These are phyloP conservation scores for Sarcodon aspratus DNA, from an alignment of 768 basidiomycete species.

Conservation along the genomic window DNA sequence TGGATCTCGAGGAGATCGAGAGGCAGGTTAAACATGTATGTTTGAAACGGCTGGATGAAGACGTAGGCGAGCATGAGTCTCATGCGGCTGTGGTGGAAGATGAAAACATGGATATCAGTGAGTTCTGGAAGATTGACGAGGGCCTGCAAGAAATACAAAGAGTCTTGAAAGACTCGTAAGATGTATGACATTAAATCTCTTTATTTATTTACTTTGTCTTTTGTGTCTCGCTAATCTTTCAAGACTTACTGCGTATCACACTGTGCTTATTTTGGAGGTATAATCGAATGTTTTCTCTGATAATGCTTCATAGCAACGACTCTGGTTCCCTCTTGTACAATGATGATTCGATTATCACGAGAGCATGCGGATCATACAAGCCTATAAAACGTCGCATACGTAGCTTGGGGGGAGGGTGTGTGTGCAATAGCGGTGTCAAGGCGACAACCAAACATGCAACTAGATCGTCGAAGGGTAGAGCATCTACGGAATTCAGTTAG, in stretches of 20 bases:
- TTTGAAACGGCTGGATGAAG: conserved; percentile 16
- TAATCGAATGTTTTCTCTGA: too few relatives aligned
- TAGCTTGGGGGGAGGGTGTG: conserved; percentile 2
- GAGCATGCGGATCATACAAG: conserved; percentile 18
- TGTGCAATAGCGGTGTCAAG: conserved; percentile 11
- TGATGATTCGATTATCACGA: not conserved
- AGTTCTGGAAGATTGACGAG: conserved; percentile 67
- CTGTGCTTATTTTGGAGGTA: too few relatives aligned
- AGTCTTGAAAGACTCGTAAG: conserved; percentile 39
- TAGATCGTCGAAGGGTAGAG: conserved; percentile 83
- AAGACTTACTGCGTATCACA: too few relatives aligned
- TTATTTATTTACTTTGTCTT: too few relatives aligned
- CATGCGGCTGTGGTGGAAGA: conserved; percentile 4
- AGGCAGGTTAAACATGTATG: conserved; percentile 37
- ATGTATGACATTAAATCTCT: too few relatives aligned
- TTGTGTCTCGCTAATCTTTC: too few relatives aligned
- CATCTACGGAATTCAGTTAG: conserved; percentile 42
- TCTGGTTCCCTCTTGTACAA: too few relatives aligned
- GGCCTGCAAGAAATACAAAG: conserved; percentile 63
- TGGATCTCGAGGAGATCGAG: conserved; percentile 43
- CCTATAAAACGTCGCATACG: conserved; percentile 25
- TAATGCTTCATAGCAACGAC: too few relatives aligned
- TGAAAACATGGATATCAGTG: conserved; percentile 18
- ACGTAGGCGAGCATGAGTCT: conserved; percentile 1
- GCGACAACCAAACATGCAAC: conserved; percentile 21